Evolutionary conservation across 768 basidiomycete species (phyloP), one percentile per base, ranked within the genome.

Genomic region (Trametes cinnabarina): DNA sequence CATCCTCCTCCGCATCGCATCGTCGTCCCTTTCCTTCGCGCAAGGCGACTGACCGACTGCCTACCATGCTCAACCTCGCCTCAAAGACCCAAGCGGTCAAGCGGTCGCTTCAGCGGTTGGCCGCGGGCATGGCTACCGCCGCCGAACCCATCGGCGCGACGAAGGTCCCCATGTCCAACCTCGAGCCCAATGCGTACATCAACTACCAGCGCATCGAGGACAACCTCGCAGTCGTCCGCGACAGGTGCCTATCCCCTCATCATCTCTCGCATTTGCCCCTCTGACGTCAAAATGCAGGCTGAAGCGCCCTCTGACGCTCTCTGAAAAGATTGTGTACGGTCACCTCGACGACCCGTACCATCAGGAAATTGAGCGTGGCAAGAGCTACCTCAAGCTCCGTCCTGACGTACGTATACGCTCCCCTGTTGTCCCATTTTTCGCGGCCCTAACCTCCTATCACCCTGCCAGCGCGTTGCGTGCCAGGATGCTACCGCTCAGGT

Each of bases 201-300:
- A 94, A 94, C 83, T 94, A 94, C 74, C 92, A 94, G 76, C 88
- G 95, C 57, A 98, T 98, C 72, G 95, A 98, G 79, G 94, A 98
- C 74, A 98, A 95, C 80, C 88, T 98, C 61, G 86, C 82, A 64
- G 73, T 96, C 70, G 84, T 98, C 56, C 88, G 94, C 65, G 79
- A 86, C 51, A 84, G 94, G 94, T 94, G 35, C 51, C 71, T 48
- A 1, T 51, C 50, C 34, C 25, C 20, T 43, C 20, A n/a, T n/a
- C n/a, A n/a, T n/a, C n/a, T 3, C 60, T 68, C 49, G 53, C 30
- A 20, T 8, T 23, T 22, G 37, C 25, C 58, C 26, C 41, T 23
- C 14, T 34, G 9, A 8, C 47, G 43, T 35, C 46, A 54, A 20
- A 15, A 25, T 28, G 8, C 55, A 96, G 94, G 72, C 79, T 97